Conservation (phyloP, 768 basidiomycete genomes). For the Suillus luteus region DNA sequence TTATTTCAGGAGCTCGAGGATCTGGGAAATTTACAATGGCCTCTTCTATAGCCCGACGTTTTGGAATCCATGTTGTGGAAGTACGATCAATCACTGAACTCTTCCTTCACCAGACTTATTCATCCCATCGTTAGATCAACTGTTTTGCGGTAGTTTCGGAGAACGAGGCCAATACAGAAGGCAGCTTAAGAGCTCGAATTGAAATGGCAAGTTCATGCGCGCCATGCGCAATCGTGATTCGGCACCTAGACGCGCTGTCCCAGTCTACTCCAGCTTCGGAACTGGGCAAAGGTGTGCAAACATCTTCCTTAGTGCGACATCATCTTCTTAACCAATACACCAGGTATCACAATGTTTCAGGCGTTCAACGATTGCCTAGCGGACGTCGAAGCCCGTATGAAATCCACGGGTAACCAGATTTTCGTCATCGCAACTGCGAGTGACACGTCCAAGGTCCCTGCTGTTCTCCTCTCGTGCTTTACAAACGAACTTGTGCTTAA, state of each 20-base stretch:
- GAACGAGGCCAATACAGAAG: conserved; percentile 73
- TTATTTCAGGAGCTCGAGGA: conserved; percentile 80
- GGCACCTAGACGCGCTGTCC: conserved; percentile 78
- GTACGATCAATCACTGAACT: conserved; percentile 36
- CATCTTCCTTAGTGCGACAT: neutral
- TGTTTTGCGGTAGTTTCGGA: conserved; percentile 86
- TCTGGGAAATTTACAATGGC: conserved; percentile 77
- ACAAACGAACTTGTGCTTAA: conserved; percentile 83
- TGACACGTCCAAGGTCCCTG: conserved; percentile 64
- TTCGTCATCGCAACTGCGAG: conserved; percentile 75
- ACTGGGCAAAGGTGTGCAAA: conserved; percentile 58
- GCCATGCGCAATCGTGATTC: conserved; percentile 82
- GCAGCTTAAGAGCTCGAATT: conserved; percentile 66
- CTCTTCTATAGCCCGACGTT: conserved; percentile 50
- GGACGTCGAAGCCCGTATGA: conserved; percentile 44
- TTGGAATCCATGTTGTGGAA: conserved; percentile 82
- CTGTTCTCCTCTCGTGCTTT: conserved; percentile 67
- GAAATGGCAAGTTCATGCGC: conserved; percentile 77
- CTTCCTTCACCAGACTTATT: neutral
- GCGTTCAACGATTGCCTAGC: conserved; percentile 65
- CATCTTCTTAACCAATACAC: conserved; percentile 6
- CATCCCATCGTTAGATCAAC: conserved; percentile 58
- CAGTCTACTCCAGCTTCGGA: conserved; percentile 67
- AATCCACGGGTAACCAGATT: conserved; percentile 72
- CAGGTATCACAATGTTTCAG: conserved; percentile 62